A percentile compares a stretch with the other conserved stretches of the same genome.
Conservation (phyloP, 495 filamentous ascomycete species). For the Talaromyces liani region DNA sequence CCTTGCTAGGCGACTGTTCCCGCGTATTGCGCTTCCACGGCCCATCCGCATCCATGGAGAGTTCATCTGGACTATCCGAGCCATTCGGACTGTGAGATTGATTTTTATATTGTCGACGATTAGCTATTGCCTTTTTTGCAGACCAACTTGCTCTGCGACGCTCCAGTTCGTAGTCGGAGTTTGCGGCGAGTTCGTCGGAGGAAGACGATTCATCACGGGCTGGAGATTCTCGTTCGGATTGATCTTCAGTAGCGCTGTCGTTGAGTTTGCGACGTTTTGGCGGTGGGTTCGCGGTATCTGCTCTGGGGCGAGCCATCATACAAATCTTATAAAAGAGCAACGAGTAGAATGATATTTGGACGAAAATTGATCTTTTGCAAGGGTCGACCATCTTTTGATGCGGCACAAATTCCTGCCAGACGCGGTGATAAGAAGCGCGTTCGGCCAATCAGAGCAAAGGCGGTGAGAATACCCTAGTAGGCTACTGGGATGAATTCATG, state of each 20-base stretch:
- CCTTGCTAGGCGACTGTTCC: conserved; percentile 9
- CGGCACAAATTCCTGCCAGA: conserved; percentile 3
- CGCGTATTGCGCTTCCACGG: conserved; percentile 30
- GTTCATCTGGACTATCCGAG: conserved; percentile 41
- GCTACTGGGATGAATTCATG: background rate
- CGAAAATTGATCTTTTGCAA: background rate
- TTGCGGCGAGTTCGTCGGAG: conserved; percentile 44
- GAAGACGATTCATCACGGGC: conserved; percentile 25
- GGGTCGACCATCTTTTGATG: background rate
- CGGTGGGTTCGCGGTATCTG: conserved; percentile 23
- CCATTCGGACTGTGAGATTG: conserved; percentile 23
- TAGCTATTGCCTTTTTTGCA: conserved; percentile 25
- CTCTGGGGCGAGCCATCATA: background rate
- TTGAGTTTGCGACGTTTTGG: conserved; percentile 51
- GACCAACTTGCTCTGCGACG: conserved; percentile 34
- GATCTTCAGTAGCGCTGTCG: conserved; percentile 28
- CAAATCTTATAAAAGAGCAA: background rate
- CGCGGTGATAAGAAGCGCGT: conserved; percentile 10
- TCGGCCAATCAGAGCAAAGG: background rate
- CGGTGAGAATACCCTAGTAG: background rate
- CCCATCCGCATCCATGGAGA: conserved; percentile 31
- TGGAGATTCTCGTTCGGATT: conserved; percentile 18
- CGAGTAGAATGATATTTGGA: background rate
- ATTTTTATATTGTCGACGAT: conserved; percentile 26
- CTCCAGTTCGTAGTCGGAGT: conserved; percentile 33